Conservation (phyloP, 148 eudicot species). For the Diospyros lotus region DNA sequence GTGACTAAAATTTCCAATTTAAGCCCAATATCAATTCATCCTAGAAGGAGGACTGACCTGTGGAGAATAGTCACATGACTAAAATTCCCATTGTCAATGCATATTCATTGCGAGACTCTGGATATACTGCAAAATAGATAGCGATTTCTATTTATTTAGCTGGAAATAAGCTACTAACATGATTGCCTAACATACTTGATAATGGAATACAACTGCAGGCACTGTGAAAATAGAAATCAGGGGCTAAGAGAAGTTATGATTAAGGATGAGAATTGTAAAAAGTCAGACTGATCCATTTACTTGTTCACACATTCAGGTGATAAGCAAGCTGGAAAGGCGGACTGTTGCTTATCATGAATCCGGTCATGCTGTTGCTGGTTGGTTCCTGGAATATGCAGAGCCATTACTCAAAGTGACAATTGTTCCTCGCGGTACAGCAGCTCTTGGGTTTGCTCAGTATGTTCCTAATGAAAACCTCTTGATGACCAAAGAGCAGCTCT, state of each 20-base stretch:
- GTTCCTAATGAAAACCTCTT: conserved; percentile 94
- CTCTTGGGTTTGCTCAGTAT: conserved; percentile 95
- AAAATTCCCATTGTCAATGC: no score
- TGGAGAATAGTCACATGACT: no score
- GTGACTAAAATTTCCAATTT: no score
- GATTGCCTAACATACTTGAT: neutral
- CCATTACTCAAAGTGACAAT: conserved; percentile 92
- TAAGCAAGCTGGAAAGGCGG: conserved; percentile 80
- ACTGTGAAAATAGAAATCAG: no score
- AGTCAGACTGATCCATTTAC: neutral
- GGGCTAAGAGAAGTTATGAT: neutral
- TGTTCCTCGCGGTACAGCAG: conserved; percentile 98
- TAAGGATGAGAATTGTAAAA: neutral
- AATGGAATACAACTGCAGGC: neutral
- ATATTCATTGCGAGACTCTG: no score
- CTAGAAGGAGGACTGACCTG: no score
- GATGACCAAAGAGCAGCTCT: conserved; percentile 95
- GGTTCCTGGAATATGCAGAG: conserved; percentile 96
- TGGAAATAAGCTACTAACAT: no score
- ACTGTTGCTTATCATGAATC: conserved; percentile 98
- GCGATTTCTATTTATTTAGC: neutral
- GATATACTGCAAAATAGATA: neutral
- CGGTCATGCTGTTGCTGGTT: conserved; percentile 97
- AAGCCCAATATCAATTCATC: no score
- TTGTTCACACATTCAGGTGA: conserved; percentile 49